These are phyloP conservation scores for Solidago caesia DNA, from an alignment of 129 eudicot genomes.

Conservation along the genomic window DNA sequence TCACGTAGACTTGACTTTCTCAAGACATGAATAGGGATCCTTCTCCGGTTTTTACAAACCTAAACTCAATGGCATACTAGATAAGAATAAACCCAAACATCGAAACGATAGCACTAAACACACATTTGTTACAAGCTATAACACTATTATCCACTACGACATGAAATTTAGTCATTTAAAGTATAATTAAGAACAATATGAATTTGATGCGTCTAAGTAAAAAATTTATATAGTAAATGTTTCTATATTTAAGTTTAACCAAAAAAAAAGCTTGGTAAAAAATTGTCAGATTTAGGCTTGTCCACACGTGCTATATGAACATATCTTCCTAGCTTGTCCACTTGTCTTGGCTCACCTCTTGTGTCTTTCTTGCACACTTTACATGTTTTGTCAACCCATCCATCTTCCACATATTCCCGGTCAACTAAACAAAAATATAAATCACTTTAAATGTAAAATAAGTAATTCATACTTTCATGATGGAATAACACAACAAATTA, in stretches of 20 bases:
- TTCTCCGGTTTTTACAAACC: too few species aligned
- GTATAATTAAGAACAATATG: too few species aligned
- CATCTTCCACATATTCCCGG: constrained; percentile 27
- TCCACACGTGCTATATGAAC: constrained; percentile 80
- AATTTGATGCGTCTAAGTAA: not conserved
- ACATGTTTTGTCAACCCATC: constrained; percentile 99
- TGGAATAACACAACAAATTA: too few species aligned
- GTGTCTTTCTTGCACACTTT: constrained; percentile 33
- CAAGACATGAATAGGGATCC: too few species aligned
- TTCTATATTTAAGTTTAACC: constrained; percentile 23
- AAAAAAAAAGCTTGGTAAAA: constrained; percentile 78
- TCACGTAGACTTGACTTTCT: too few species aligned
- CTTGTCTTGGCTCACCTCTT: constrained; percentile 76
- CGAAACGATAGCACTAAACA: too few species aligned
- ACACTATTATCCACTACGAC: too few species aligned
- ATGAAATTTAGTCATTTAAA: too few species aligned
- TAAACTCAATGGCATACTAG: too few species aligned
- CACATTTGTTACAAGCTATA: too few species aligned
- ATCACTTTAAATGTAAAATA: not conserved
- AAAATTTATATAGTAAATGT: not conserved
- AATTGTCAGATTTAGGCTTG: constrained; percentile 67
- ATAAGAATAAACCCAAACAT: too few species aligned
- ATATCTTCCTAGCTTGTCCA: constrained; percentile 80
- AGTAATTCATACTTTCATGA: too few species aligned
- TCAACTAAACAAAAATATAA: constrained; percentile 51